Base-by-base conservation (phyloP, 306 rosid genomes). In the Acacia acuminata region DNA sequence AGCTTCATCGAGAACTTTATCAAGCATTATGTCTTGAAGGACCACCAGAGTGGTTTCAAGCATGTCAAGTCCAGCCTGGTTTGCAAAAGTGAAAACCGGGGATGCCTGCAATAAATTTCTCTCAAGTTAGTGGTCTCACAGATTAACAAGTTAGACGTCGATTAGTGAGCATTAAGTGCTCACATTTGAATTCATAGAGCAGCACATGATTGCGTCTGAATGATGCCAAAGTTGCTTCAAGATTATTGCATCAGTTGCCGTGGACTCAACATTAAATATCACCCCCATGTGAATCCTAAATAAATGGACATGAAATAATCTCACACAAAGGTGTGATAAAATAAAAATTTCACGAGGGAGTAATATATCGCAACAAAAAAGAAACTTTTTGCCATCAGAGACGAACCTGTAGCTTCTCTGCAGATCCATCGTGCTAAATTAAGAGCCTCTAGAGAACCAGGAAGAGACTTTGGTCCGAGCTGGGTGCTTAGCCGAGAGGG, bases 11-110 rank as follows among this genome's bases (percentile, higher is more conserved):
- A 96, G 94, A 79, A 96, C 93, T 91, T 91, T 96, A 87, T 96
- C 99, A 0, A 96, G 98, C 92, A 91, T 88, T 71, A 96, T 94
- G 72, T 96, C 99, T 87, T 96, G 99, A 71, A 96, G 98, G 53
- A 97, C 96, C 20, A 96, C 97, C 1, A 96, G 91, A 76, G 98
- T 96, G 16, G 99, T 96, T 86, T 96, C 98, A 15, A 96, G 98
- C 98, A 96, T 92, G 91, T 96, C 98, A 4, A 96, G 92, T 7
- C 99, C 99, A 12, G 99, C 98, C 80, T 94, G 99, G 87, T 96
- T 96, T 8, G 98, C 94, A 80, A 96, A 96, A 79, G 94, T 94
- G 90, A 96, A 96, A 19, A 94, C 90, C 0, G 99, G 97, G 74
- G 98, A 91, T 69, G 98, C 92, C 99, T 96, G 94, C 77, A 85